phyloP scores from a whole-genome alignment of 805 yeast genomes.

The Citeromyces matritensis region DNA sequence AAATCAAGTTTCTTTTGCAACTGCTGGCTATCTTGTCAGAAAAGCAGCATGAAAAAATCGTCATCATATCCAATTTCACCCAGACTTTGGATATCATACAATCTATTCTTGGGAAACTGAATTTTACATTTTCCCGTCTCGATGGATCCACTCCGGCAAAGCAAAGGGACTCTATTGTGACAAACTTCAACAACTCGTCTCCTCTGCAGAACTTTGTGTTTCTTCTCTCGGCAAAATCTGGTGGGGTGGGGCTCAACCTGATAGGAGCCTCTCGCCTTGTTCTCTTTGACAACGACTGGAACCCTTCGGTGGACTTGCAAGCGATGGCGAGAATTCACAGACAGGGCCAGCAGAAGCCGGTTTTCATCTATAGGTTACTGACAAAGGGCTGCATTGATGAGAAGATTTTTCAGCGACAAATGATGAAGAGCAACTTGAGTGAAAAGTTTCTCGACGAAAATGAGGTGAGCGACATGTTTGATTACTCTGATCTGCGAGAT shows the following conservation, averaged over 20 bases:
- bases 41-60: conserved; percentile 52
- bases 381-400: conserved; percentile 91
- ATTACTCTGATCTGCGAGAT: conserved; percentile 53
- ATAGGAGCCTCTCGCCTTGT: conserved; percentile 82
- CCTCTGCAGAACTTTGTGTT: conserved; percentile 38
- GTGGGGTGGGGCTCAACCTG: conserved; percentile 85
- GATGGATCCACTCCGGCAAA: conserved; percentile 80
- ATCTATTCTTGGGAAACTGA: conserved; percentile 28
- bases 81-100: conserved; percentile 74
- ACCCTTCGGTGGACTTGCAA: conserved; percentile 83
- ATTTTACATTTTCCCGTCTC: conserved; percentile 40
- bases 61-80: conserved; percentile 77
- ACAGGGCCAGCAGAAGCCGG: conserved; percentile 78
- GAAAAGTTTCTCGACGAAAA: conserved; percentile 44
- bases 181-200: conserved; percentile 42
- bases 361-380: conserved; percentile 66
- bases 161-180: conserved; percentile 50
- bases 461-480: conserved; percentile 42
- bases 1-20: conserved; percentile 33
- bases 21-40: conserved; percentile 33
- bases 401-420: conserved; percentile 83
- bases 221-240: conserved; percentile 76
- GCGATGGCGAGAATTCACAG: conserved; percentile 94
- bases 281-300: conserved; percentile 92
- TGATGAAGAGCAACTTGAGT: conserved; percentile 70